Conservation (phyloP, 352 stramenopile genomes). For the Phytophthora hibernalis region DNA sequence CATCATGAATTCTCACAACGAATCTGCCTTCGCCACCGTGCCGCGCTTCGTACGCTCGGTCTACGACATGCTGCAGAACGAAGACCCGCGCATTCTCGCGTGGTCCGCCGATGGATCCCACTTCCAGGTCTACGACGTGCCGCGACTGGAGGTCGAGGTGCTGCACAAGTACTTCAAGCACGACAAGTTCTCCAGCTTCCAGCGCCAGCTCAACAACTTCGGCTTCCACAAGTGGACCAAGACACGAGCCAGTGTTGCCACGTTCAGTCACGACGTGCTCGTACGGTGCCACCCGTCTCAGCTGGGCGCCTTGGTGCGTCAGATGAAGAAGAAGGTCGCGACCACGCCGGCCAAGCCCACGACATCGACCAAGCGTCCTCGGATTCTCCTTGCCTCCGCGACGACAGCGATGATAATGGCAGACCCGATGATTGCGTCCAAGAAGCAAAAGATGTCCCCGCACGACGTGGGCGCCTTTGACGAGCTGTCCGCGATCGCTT, state of each 20-base stretch:
- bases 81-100: conserved; percentile 52
- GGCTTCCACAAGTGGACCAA: conserved; percentile 89
- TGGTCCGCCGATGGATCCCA: conserved; percentile 62
- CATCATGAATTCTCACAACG: background rate
- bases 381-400: background rate
- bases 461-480: conserved; percentile 22
- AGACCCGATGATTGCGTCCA: background rate
- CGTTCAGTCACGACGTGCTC: conserved; percentile 73
- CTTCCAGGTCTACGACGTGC: conserved; percentile 86
- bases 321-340: conserved; percentile 19
- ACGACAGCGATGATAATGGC: background rate
- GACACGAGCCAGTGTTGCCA: conserved; percentile 64
- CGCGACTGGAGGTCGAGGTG: conserved; percentile 58
- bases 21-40: conserved; percentile 7
- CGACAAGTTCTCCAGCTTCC: conserved; percentile 90
- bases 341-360: background rate
- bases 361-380: conserved; percentile 15
- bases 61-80: conserved; percentile 68
- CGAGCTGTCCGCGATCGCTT: background rate
- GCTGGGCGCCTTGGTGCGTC: conserved; percentile 12
- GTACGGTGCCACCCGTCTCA: conserved; percentile 46
- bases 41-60: conserved; percentile 58
- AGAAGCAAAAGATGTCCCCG: conserved; percentile 32
- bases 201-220: conserved; percentile 94
- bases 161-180: conserved; percentile 88